Conservation (phyloP, 257 asterid species). For the Solanum stenotomum region DNA sequence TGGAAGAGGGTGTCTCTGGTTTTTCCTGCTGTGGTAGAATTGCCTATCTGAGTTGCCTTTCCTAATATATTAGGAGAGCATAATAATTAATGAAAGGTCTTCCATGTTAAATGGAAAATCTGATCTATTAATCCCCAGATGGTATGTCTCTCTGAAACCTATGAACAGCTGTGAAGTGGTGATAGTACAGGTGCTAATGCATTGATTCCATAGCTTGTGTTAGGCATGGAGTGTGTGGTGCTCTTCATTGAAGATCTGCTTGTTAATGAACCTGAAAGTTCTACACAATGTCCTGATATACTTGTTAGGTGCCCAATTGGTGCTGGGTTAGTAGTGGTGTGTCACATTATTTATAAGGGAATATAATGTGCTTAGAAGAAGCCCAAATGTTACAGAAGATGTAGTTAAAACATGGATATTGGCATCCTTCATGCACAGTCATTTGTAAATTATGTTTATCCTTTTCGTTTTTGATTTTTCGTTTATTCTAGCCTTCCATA, state of each 20-base stretch:
- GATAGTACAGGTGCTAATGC: neutral
- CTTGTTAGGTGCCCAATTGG: neutral
- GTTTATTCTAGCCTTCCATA: neutral
- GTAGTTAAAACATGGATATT: neutral
- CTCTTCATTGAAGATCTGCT: neutral
- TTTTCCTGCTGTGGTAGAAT: neutral
- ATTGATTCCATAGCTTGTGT: neutral
- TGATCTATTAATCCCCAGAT: neutral
- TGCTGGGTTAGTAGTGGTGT: neutral
- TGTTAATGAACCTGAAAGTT: neutral
- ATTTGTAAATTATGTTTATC: neutral
- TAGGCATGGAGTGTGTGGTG: neutral
- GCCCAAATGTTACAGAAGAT: neutral
- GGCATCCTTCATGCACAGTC: neutral
- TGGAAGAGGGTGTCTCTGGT: neutral
- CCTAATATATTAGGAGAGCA: neutral
- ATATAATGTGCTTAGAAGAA: neutral
- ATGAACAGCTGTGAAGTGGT: neutral
- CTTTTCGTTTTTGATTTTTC: neutral
- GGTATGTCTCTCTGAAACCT: neutral
- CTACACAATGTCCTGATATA: neutral
- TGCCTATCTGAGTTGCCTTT: neutral
- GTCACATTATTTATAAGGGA: neutral
- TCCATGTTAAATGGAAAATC: neutral
- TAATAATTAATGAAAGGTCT: neutral